phyloP scores from a whole-genome alignment of 345 rosid genomes.

The Pseudoturritis turrita region DNA sequence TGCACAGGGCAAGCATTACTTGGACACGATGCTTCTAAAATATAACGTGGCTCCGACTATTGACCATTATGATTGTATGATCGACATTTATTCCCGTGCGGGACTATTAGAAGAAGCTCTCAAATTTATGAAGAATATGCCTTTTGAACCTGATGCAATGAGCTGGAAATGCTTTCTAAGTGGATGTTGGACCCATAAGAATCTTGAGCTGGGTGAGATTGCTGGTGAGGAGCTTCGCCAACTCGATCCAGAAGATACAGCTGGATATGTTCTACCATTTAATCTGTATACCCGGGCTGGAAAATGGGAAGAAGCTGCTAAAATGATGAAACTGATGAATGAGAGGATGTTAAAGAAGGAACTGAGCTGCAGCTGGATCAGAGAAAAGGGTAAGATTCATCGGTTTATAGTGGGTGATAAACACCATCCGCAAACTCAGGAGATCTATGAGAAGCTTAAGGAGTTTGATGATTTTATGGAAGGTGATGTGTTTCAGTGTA shows the following conservation, averaged over 20 bases:
- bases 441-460: conserved; percentile 53
- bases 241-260: conserved; percentile 58
- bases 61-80: conserved; percentile 68
- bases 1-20: conserved; percentile 42
- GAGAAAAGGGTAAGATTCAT: conserved; percentile 53
- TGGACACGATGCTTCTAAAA: conserved; percentile 43
- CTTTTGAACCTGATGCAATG: conserved; percentile 55
- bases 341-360: conserved; percentile 59
- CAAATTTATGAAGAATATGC: conserved; percentile 49
- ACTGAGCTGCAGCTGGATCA: conserved; percentile 75
- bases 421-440: conserved; percentile 56
- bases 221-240: conserved; percentile 56
- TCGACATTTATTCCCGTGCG: conserved; percentile 60
- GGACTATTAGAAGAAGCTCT: conserved; percentile 55
- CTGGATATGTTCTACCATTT: conserved; percentile 61
- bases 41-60: conserved; percentile 54
- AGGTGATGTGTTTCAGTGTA: conserved; percentile 34
- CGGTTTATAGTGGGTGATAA: conserved; percentile 69
- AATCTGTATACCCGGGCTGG: conserved; percentile 49
- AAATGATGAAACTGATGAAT: conserved; percentile 55
- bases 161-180: conserved; percentile 76
- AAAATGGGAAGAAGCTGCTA: conserved; percentile 69
- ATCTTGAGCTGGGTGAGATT: conserved; percentile 59
- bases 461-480: conserved; percentile 38
- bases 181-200: conserved; percentile 67